Conservation (phyloP, 805 yeast species). For the Zygotorulaspora danielsina region DNA sequence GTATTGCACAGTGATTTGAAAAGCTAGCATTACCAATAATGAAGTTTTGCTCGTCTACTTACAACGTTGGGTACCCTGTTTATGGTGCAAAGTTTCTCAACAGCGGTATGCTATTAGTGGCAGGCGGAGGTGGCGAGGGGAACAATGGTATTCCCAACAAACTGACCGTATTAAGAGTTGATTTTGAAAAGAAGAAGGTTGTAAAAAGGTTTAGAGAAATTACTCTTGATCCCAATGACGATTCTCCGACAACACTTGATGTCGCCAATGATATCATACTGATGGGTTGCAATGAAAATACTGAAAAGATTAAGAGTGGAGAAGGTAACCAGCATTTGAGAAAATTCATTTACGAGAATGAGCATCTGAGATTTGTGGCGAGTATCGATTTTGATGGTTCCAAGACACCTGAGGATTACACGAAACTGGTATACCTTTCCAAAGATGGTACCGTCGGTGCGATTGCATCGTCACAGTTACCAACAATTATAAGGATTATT, state of each 20-base stretch:
- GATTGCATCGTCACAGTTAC: conserved; percentile 61
- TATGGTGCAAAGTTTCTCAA: conserved; percentile 71
- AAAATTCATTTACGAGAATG: conserved; percentile 56
- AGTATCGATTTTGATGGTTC: conserved; percentile 54
- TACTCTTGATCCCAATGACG: conserved; percentile 59
- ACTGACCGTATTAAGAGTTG: conserved; percentile 59
- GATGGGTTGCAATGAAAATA: conserved; percentile 72
- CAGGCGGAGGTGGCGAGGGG: conserved; percentile 97
- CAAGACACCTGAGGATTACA: conserved; percentile 49
- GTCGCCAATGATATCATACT: conserved; percentile 47
- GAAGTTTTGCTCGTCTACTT: conserved; percentile 25
- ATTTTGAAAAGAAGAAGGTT: conserved; percentile 44
- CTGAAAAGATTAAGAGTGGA: conserved; percentile 53
- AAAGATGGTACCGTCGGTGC: conserved; percentile 61
- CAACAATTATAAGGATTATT: conserved; percentile 60
- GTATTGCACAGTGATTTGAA: too few species aligned
- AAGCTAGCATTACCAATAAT: conserved; percentile 14
- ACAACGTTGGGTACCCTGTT: conserved; percentile 64
- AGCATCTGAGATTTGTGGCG: conserved; percentile 56
- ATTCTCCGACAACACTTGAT: conserved; percentile 84
- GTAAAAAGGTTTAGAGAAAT: conserved; percentile 63
- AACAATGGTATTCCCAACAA: conserved; percentile 84
- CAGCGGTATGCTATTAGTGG: conserved; percentile 57
- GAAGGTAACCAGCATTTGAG: conserved; percentile 64
- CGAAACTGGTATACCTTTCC: conserved; percentile 55